Evolutionary conservation across 257 asterid species (phyloP), one percentile per base, ranked within the genome.

Genomic region (Solanum commersonii): DNA sequence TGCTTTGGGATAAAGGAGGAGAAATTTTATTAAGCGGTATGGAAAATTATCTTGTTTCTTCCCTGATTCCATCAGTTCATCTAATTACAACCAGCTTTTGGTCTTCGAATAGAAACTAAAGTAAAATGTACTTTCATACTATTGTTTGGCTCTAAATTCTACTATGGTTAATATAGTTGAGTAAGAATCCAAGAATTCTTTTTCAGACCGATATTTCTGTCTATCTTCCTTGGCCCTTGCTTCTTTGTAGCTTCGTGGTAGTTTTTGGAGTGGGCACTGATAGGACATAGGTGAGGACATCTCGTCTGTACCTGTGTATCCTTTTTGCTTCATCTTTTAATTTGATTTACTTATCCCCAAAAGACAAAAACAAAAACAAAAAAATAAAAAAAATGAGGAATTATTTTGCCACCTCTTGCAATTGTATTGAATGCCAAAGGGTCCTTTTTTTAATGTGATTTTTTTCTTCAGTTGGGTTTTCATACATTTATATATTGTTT

Each of bases 401-500:
- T 38, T 10, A 23, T n/a, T 6, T 38, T 78, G 23, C n/a, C 84
- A 78, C 63, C 37, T 25, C 84, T 79, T 79, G 38, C 84, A 8
- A 23, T 77, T 27, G 38, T 79, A 25, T 25, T 15, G 10, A 8
- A 79, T 3, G 56, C 65, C 23, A 27, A 14, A 25, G 1, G 25
- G 16, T 79, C 84, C 84, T n/a, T n/a, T 34, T 14, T 79, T 25
- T 25, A 44, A 79, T 44, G 3, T 27, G 84, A 59, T 79, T 27
- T 6, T 42, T 23, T 42, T 78, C 49, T 25, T 15, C 63, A 78
- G 11, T 78, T 77, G 59, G 60, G 33, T 14, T 78, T 10, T 37
- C 14, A 40, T 88, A 76, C 4, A 73, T 73, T 78, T 88, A 76
- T 40, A 31, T 56, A 84, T 73, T 89, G 84, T 77, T 90, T 78